Evolutionary conservation across 768 basidiomycete genomes (phyloP).

Genomic region (Hemileccinum rubropunctum): DNA sequence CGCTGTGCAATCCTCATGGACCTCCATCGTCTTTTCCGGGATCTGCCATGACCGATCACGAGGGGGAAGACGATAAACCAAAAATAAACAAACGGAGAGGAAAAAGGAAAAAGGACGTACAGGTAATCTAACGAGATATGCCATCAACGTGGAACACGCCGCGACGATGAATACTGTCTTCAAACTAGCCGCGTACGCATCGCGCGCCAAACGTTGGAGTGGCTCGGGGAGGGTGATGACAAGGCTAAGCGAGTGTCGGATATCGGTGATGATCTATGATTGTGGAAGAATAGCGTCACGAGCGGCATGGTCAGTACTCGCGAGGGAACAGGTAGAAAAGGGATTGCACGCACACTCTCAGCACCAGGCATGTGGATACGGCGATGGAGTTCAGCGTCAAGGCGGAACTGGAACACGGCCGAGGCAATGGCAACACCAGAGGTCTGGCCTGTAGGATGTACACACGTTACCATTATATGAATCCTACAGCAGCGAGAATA

Average conservation of each 20-base stretch:
- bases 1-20: neutral
- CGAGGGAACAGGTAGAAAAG: neutral
- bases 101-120: constrained; percentile 2
- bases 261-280: constrained; percentile 13
- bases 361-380: constrained; percentile 15
- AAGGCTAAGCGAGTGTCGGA: constrained; percentile 18
- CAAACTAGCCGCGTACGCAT: constrained; percentile 21
- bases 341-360: constrained; percentile 1
- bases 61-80: neutral
- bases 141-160: constrained; percentile 18
- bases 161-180: constrained; percentile 16
- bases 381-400: constrained; percentile 10
- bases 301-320: neutral
- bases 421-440: constrained; percentile 22
- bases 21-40: neutral
- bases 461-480: neutral
- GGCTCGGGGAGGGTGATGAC: constrained; percentile 8
- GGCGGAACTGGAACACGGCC: constrained; percentile 20
- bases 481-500: neutral
- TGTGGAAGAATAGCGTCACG: neutral
- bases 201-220: constrained; percentile 15
- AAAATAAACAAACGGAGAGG: neutral
- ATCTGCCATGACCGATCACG: neutral
- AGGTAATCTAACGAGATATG: constrained; percentile 17
- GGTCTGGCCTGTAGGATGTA: neutral